Base-by-base conservation (phyloP, 2,329 filamentous ascomycete genomes). In the Xylariales sp. region DNA sequence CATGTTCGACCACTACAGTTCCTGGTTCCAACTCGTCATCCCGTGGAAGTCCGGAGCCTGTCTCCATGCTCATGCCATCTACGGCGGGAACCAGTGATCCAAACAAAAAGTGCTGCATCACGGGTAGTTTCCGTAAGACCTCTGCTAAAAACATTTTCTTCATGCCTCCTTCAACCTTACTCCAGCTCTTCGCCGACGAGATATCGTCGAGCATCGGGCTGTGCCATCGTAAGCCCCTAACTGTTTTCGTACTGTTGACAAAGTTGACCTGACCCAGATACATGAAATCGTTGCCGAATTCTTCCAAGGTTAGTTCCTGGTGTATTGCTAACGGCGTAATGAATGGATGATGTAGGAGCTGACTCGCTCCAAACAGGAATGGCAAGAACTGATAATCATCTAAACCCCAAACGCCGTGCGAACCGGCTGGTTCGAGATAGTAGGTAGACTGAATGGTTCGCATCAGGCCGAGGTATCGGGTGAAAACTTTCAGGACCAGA, bases 171-270 rank as follows among this genome's bases (percentile, higher is more conserved):
- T 97, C 90, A 34, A 98, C 85, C 70, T 98, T 98, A 47, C 64
- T 68, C 93, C 93, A 98, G 27, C 74, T 86, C 59, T 88, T 90
- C 13, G 91, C 85, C 2, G 88, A 83, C 4, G 86, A 93, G 47
- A 98, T 98, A 59, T 98, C 93, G 57, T 98, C 93, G 14, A 98
- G 78, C 94, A 98, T 97, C 4, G 94, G 93, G 47, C 84, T 90
- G 55, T 98, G 94, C 93, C 93, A 98, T 30, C 93, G 78, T 43
- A 98, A 67, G 2, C 90, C 91, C 55, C 94, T 88, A 41, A 96
- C 90, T 2, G 88, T 95, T 70, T 98, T 98, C 41, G 95, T 94
- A 50, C 82, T 87, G 64, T 97, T 96, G 41, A 98, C 91, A 63
- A 95, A 98, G 36, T 77, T 76, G 18, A 98, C 88, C 63, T 97